Evolutionary conservation across 2,329 filamentous ascomycete genomes (phyloP).

Genomic region (Fusarium sp.): DNA sequence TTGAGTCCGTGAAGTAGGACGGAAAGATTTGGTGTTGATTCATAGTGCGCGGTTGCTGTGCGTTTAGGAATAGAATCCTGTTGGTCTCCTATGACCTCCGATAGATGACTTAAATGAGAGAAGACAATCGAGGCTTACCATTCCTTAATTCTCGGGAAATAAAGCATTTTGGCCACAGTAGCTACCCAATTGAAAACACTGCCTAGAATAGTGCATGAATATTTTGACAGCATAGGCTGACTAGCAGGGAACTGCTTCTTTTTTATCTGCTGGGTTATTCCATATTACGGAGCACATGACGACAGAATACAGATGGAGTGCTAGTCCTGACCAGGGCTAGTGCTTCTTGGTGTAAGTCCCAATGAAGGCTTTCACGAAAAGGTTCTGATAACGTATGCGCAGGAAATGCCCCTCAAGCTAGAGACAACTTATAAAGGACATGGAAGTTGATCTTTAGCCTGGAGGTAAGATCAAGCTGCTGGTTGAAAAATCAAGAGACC

Average conservation of each 20-base stretch:
- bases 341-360: background rate
- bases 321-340: background rate
- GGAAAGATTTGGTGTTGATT: background rate
- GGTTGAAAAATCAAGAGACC: background rate
- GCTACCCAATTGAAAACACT: background rate
- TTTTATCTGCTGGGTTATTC: too few relatives aligned
- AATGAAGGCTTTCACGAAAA: background rate
- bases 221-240: background rate
- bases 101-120: background rate
- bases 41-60: background rate
- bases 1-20: background rate
- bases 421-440: too few relatives aligned
- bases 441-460: too few relatives aligned
- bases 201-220: background rate
- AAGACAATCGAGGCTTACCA: background rate
- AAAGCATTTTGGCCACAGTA: background rate
- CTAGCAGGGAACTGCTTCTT: background rate
- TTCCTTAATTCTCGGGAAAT: background rate
- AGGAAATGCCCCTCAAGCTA: too few relatives aligned
- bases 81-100: background rate
- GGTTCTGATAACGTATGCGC: background rate
- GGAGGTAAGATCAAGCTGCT: background rate
- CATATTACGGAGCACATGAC: too few relatives aligned
- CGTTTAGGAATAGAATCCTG: background rate
- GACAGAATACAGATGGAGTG: background rate